Conservation (phyloP, 148 eudicot species). For the Mesembryanthemum crystallinum region DNA sequence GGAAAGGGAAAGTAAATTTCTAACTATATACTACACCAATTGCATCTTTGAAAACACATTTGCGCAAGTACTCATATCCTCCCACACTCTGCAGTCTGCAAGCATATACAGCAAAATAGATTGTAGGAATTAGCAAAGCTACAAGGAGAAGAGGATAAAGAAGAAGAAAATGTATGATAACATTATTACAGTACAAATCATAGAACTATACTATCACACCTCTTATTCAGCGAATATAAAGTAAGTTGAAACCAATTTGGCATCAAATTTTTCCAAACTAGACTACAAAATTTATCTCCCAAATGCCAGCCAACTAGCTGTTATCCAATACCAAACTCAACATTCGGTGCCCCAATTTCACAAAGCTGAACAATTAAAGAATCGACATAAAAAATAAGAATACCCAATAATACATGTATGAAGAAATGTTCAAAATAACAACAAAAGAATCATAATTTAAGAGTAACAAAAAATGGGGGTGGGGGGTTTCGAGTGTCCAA, state of each 20-base stretch:
- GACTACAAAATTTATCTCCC: not conserved
- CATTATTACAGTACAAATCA: not conserved
- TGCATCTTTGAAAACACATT: not conserved
- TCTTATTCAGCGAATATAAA: not conserved
- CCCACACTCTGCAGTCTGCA: constrained; percentile 14
- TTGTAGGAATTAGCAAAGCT: constrained; percentile 11
- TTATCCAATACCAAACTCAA: not conserved
- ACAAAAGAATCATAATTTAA: not conserved
- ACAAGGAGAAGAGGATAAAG: not conserved
- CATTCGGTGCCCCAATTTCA: not conserved
- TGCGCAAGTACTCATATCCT: constrained; percentile 1
- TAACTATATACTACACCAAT: not conserved
- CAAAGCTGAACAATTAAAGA: not conserved
- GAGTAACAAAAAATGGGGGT: not conserved
- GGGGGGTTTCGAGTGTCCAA: not conserved
- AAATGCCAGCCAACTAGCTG: not conserved
- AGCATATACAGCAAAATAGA: not conserved
- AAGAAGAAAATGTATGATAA: not conserved
- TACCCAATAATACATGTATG: not conserved
- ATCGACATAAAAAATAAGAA: not conserved
- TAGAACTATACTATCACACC: not conserved
- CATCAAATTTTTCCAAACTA: not conserved
- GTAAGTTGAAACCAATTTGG: not conserved
- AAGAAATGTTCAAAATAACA: not conserved
- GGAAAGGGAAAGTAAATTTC: not conserved